Evolutionary conservation across 129 eudicot species (phyloP), one percentile per base, ranked within the genome.

Genomic region (Daucus carota): DNA sequence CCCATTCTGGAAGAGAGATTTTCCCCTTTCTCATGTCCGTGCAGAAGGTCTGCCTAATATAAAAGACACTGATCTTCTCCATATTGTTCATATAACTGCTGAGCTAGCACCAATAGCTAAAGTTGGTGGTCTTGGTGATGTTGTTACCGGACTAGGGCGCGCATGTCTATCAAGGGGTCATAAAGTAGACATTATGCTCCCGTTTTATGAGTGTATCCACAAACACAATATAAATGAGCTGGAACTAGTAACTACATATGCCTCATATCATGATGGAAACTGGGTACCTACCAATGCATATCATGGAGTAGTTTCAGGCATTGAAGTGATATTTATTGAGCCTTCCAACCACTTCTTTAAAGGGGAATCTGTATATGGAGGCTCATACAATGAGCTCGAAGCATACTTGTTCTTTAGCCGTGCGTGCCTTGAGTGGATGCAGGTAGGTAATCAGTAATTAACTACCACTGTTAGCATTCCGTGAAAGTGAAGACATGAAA

Each of bases 361-460:
- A 78, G 97, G 97, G 8, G 83, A 78, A 70, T 76, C 67, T 77
- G 85, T 92, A 46, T 92, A 92, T 79, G 93, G 97, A 79, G 97
- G 97, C 70, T 92, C 93, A 34, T 89, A 92, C 72, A 85, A 92
- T 81, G 97, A 92, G 71, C 82, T 87, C 78, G 97, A 92, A 81
- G 96, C 97, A 36, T 92, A 89, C 84, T 87, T 92, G 73, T 89
- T 92, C 79, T 92, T 89, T 79, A 87, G 93, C 40, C 97, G 96
- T 68, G 97, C 97, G 38, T 89, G 97, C 91, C 96, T 92, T 74
- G 96, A 92, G 76, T 92, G 92, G 91, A 85, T 92, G 96, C 97
- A 92, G 97, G 97, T 92, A 73, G 82, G 75, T 42, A 20, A 28
- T 68, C 14, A 46, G 44, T n/a, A 48, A 28, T 74, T 34, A 74